Base-by-base conservation (phyloP, 2,329 filamentous ascomycete genomes). In the Trichoderma sp. region DNA sequence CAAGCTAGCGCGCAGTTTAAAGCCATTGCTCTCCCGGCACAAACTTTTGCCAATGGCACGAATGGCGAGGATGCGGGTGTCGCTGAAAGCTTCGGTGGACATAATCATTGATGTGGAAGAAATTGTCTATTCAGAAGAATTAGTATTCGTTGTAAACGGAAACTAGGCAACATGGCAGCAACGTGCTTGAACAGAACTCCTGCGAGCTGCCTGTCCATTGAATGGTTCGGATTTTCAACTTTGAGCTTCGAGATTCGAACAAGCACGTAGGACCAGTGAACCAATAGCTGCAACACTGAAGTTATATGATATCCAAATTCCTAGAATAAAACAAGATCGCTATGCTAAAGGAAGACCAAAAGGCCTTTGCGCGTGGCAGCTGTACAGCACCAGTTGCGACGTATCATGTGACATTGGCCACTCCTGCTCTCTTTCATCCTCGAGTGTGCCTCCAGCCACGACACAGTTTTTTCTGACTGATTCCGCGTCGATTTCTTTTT, bases 391-490 rank as follows among this genome's bases (percentile, higher is more conserved):
- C 27, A 43, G 49, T 24, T 33, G 21, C 40, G 29, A n/a, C 53
- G 13, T 35, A 66, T 58, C 62, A 66, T 66, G 62, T 66, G 62
- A 57, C 53, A 35, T 33, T 33, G 33, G 10, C n/a, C 35, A 29
- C 56, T 58, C 31, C 56, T 14, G 19, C 29, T 57, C 52, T 43
- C 53, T n/a, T 27, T 37, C n/a, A 33, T 14, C 5, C n/a, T 35
- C 53, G 8, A 57, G 0, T 3, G n/a, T 64, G 16, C 16, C 14
- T 21, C 13, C 31, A n/a, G 3, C 33, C 24, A 37, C 13, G 10
- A 6, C 47, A 21, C 11, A 5, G 7, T 2, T 24, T 49, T 6
- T 13, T 5, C 24, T 27, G 7, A 5, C n/a, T 11, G 10, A 11
- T 33, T n/a, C 13, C 4, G 33, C 31, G 11, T 33, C 1, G 29